Evolutionary conservation across 208 protist species (phyloP).

Genomic region (Trypanosoma brucei): DNA sequence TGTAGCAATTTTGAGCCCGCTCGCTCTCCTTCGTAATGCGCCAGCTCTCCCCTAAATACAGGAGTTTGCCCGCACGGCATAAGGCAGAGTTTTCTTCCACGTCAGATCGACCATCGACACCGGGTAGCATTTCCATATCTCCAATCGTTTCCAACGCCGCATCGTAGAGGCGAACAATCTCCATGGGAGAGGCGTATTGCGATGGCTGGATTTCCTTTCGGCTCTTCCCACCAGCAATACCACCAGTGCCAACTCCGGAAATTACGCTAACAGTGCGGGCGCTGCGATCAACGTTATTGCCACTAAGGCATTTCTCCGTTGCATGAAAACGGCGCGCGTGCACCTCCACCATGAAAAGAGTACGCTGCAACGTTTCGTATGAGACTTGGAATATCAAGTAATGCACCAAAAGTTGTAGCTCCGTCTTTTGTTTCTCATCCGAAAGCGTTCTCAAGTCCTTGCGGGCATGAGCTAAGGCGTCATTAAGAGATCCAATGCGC

Average conservation of each 20-base stretch:
- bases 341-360: constrained; percentile 65
- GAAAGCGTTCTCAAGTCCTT: constrained; percentile 56
- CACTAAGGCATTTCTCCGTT: constrained; percentile 52
- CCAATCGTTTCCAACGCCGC: constrained; percentile 53
- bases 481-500: constrained; percentile 76
- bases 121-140: constrained; percentile 79
- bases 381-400: constrained; percentile 77
- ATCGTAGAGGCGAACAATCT: constrained; percentile 81
- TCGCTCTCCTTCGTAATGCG: constrained; percentile 33
- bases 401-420: constrained; percentile 74
- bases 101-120: constrained; percentile 54
- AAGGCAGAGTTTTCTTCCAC: constrained; percentile 40
- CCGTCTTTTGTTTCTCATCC: constrained; percentile 41
- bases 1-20: constrained; percentile 41
- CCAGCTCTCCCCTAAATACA: constrained; percentile 73
- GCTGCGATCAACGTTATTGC: not conserved
- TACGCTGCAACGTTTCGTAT: constrained; percentile 62
- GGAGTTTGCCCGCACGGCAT: constrained; percentile 51
- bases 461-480: constrained; percentile 68
- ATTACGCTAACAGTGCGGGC: not conserved
- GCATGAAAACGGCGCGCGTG: constrained; percentile 65
- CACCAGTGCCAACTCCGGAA: constrained; percentile 1
- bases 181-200: constrained; percentile 78
- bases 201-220: constrained; percentile 45
- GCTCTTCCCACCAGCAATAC: not conserved